A percentile compares a stretch with the other conserved stretches of the same genome.
These are phyloP conservation scores for Leccinum ochraceum DNA, from an alignment of 768 basidiomycete genomes.

Conservation along the genomic window DNA sequence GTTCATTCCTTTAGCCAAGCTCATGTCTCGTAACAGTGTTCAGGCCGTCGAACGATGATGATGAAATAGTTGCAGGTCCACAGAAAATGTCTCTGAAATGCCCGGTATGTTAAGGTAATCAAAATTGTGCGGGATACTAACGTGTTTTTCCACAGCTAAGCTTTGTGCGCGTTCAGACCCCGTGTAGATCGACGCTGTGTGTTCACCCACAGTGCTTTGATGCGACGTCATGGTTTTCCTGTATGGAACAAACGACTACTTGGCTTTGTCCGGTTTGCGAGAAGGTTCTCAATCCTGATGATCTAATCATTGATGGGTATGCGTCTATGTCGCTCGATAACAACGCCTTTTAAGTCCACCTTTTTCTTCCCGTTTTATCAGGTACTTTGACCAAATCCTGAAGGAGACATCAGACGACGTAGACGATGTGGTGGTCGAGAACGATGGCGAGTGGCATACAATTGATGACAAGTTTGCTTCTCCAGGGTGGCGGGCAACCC, in stretches of 20 bases:
- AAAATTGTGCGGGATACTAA: background rate
- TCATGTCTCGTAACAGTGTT: conserved; percentile 47
- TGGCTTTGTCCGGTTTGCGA: conserved; percentile 96
- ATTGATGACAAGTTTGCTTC: conserved; percentile 84
- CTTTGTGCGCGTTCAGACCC: conserved; percentile 79
- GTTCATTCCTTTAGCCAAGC: background rate
- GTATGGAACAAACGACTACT: conserved; percentile 96
- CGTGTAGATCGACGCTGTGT: conserved; percentile 85
- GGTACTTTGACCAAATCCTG: conserved; percentile 88
- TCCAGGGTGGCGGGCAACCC: conserved; percentile 60
- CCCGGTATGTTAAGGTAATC: conserved; percentile 60
- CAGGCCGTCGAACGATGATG: conserved; percentile 64
- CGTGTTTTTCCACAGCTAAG: conserved; percentile 57
- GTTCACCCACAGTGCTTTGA: conserved; percentile 96
- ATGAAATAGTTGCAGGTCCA: conserved; percentile 89
- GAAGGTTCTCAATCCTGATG: conserved; percentile 69
- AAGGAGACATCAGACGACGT: conserved; percentile 72
- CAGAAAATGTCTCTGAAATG: conserved; percentile 92
- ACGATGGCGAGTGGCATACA: conserved; percentile 96
- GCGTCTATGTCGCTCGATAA: conserved; percentile 19
- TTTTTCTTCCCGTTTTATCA: conserved; percentile 30
- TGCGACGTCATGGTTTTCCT: conserved; percentile 87
- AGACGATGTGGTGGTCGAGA: conserved; percentile 93
- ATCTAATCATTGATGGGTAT: conserved; percentile 91
- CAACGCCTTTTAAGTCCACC: background rate